Evolutionary conservation across 2,329 filamentous ascomycete genomes (phyloP).

Genomic region (Neofusicoccum cordaticola): DNA sequence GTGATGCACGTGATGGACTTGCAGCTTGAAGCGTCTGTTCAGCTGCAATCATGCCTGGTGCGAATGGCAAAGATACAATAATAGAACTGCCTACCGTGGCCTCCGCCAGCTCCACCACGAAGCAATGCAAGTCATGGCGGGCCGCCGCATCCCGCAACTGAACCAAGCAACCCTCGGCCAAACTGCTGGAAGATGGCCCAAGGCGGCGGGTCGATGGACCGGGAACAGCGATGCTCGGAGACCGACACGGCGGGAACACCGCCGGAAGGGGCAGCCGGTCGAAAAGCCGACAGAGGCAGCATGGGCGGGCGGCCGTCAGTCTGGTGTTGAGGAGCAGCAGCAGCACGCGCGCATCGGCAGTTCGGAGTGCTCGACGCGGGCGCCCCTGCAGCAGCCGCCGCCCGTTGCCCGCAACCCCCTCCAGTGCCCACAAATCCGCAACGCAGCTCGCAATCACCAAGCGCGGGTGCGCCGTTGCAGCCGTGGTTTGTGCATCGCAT

Average conservation of each 20-base stretch:
- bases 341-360: neutral
- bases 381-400: neutral
- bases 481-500: neutral
- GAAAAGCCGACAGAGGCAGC: neutral
- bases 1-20: too few species aligned
- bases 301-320: neutral
- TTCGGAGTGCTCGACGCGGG: neutral
- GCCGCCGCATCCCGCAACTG: neutral
- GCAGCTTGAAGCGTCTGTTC: too few species aligned
- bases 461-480: neutral
- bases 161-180: neutral
- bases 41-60: too few species aligned
- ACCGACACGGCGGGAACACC: neutral
- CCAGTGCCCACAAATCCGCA: neutral
- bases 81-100: neutral
- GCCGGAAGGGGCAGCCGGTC: neutral
- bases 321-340: neutral
- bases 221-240: neutral
- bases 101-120: neutral
- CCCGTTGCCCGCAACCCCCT: neutral
- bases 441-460: neutral
- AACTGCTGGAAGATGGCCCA: neutral
- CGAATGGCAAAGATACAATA: too few species aligned
- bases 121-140: neutral
- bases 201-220: neutral